Percentiles rank a stretch among this genome's conserved stretches.
These are phyloP conservation scores for Sporothrix dimorphospora DNA, from an alignment of 2,329 filamentous ascomycete genomes.

Conservation along the genomic window DNA sequence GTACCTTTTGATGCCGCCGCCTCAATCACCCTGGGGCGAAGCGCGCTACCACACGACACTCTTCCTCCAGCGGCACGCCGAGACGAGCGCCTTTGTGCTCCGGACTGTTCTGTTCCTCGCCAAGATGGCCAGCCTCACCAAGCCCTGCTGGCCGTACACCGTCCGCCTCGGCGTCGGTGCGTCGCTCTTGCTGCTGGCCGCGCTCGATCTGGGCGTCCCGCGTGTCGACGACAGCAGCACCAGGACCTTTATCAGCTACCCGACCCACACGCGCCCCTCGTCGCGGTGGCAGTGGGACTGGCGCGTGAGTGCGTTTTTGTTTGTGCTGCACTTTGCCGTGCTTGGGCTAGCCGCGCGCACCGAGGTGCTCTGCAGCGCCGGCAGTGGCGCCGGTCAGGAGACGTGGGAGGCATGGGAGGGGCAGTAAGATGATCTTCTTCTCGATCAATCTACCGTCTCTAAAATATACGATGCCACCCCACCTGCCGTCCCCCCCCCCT, in stretches of 20 bases:
- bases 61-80: slow-evolving; percentile 40
- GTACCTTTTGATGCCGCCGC: slow-evolving; percentile 54
- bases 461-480: too few species aligned
- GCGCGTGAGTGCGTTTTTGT: slow-evolving; percentile 41
- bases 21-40: slow-evolving; percentile 43
- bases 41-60: slow-evolving; percentile 42
- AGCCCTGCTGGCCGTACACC: slow-evolving; percentile 72
- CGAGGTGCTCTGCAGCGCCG: slow-evolving; percentile 41
- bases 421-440: slow-evolving; percentile 28
- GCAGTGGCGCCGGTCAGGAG: slow-evolving; percentile 13
- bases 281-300: slow-evolving; percentile 41
- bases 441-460: too few species aligned
- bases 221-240: slow-evolving; percentile 26
- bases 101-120: slow-evolving; percentile 66
- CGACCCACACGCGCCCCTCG: neutral
- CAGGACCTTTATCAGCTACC: slow-evolving; percentile 9
- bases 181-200: slow-evolving; percentile 69
- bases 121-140: slow-evolving; percentile 68
- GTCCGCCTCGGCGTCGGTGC: slow-evolving; percentile 66
- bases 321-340: slow-evolving; percentile 43
- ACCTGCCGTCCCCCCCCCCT: neutral
- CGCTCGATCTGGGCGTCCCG: slow-evolving; percentile 62
- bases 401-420: slow-evolving; percentile 34
- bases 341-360: slow-evolving; percentile 41
- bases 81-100: slow-evolving; percentile 44